Evolutionary conservation across 2,329 filamentous ascomycete genomes (phyloP), one percentile per base, ranked within the genome.

Genomic region (Penicillium psychrosexuale): DNA sequence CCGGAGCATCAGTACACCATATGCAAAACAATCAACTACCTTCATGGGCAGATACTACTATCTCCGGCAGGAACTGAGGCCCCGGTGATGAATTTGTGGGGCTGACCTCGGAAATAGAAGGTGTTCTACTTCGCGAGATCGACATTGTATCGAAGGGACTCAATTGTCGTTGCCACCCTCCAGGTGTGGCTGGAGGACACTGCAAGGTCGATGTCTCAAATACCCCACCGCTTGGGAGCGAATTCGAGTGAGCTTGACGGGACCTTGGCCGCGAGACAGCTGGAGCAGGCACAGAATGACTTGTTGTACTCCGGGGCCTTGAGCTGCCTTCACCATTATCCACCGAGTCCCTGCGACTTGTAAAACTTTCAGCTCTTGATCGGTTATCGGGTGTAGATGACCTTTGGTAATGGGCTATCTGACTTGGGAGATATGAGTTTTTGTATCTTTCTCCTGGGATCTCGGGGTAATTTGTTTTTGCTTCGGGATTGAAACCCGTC

Each of bases 381-480:
- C 59, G 51, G 55, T 49, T 17, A 53, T 17, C 2, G 37, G 58
- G 7, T 52, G 36, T 49, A 53, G 31, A 58, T 83, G 5, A 65
- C 62, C 30, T 74, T 68, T 43, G 69, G 73, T 27, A 79, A 76
- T 70, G 60, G 17, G 57, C 48, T 1, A 83, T 33, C 8, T 47
- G 63, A 0, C 66, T 61, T 0, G 7, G n/a, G 24, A 52, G 36
- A 15, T 15, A 3, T 11, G 60, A 64, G 44, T 83, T 83, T 30
- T 80, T 75, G 2, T 69, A 56, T 1, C 57, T 61, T 59, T 86
- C 83, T 2, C 82, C 84, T 0, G 84, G 84, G 0, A 83, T 72
- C 51, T 80, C 76, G 0, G 84, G 84, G 45, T 79, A 86, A n/a
- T 75, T 72, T n/a, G 69, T 65, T 3, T 79, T 78, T 40, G 70